Base-by-base conservation (phyloP, 2,329 filamentous ascomycete species). In the Ophiostoma piceae region DNA sequence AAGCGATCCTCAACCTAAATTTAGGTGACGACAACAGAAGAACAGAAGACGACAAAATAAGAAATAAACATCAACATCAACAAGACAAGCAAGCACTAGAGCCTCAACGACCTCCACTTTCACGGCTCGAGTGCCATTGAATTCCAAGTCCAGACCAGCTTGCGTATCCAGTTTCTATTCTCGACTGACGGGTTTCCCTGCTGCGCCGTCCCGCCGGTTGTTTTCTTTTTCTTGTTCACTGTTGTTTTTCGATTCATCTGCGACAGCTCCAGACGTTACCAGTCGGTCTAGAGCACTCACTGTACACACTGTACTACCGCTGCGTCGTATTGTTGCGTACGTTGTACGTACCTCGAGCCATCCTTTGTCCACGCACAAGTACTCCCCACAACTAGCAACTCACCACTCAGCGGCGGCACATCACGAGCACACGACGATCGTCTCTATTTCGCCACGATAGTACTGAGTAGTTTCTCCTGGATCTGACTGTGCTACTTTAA, bases 151-250 rank as follows among this genome's bases (percentile, higher is more conserved):
- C n/a, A 54, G 51, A 54, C 51, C 51, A 14, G 22, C 16, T 57
- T 57, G 51, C 22, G n/a, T 26, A 22, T 57, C 51, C 51, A 57
- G 51, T 57, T 47, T 47, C 43, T 47, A 47, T 47, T 47, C 43
- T 47, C 22, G n/a, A 57, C 51, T 26, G 51, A 29, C 51, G 51
- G 51, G 22, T 26, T 57, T 57, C 11, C 51, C 5, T 57, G 51
- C 51, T 57, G 22, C 51, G 51, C 22, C 51, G 51, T 57, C 22
- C 51, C 51, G 22, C 22, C 22, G 51, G 43, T 57, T 26, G n/a
- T 57, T 22, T 26, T 26, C 14, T 26, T 22, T 26, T 57, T 26
- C 16, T 47, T 47, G 6, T 47, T n/a, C 8, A 3, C 35, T 35
- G 35, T 35, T 35, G 35, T 35, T 35, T 35, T 35, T 35, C 35